Evolutionary conservation across 192 early-diverging fungal genomes (phyloP), one percentile per base, ranked within the genome.

Genomic region (Dissophora globulifera): DNA sequence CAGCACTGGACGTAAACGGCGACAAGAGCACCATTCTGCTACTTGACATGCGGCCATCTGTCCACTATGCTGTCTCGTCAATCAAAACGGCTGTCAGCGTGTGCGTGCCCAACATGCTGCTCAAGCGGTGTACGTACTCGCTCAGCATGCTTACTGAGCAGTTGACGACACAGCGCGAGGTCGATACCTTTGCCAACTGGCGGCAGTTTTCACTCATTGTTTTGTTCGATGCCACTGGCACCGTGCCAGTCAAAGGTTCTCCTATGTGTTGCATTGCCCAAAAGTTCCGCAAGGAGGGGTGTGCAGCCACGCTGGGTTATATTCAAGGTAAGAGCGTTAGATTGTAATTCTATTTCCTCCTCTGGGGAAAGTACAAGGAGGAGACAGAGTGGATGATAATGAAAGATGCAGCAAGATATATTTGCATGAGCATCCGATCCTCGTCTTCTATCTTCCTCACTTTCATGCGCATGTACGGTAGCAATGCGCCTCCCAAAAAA

Each of bases 1-100:
- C 55, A 13, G 33, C 26, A 11, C n/a, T 66, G 33, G 26, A n/a
- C 11, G 38, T 43, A 15, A 57, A 50, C 42, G 51, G 47, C 10
- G 61, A 54, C 20, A 64, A 52, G 61, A 56, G 40, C 35, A 22
- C 58, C 0, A 52, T 89, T 22, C 66, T 93, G 29, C 65, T 90
- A 1, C 67, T 95, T 31, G 94, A 95, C 61, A 85, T 93, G 72
- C 90, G 93, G 22, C 76, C 86, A 3, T 82, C 86, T 51, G 79
- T 79, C 4, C 86, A 87, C 13, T 90, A 85, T 50, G 62, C 84
- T 20, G 53, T 46, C 0, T 69, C 81, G 16, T 82, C 80, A 12
- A 85, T 95, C 20, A 61, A 63, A 27, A 56, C 69, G 5, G 85
- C 91, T 9, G 79, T 94, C 32, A 89, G 84, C 60, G 81, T 95